Base-by-base conservation (phyloP, 495 filamentous ascomycete genomes). In the Thozetella sp. region DNA sequence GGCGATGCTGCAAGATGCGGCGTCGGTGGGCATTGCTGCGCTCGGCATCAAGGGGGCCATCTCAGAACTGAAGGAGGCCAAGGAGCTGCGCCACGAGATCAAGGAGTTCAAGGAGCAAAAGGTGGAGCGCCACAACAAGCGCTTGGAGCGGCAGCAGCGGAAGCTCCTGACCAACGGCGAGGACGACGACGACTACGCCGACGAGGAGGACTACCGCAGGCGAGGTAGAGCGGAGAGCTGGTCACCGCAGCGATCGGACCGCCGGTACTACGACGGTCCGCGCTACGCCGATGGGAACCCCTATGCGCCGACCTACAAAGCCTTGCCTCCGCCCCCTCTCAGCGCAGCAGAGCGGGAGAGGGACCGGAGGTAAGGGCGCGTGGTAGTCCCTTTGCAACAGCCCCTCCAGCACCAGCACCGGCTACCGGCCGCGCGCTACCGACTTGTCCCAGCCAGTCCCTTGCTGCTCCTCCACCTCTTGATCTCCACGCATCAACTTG, bases 1-100 rank as follows among this genome's bases (percentile, higher is more conserved):
- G 71, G 89, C 88, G 19, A 80, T 89, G 56, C 62, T 92, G 53
- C 84, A 89, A 69, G 92, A 96, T 70, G 86, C 86, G 12, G 88
- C 91, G 2, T 88, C 88, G 34, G 78, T 96, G 0, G 92, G 92
- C 62, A 89, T 97, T 53, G 93, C 93, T 13, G 91, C 90, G 2
- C 78, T 96, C 27, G 91, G 93, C 68, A 89, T 96, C 80, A 93
- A 93, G 74, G 88, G 89, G 30, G 92, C 91, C 45, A 80, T 92
- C 62, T 82, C 82, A 2, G 91, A 93, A 70, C 61, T 82, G 61
- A 80, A 80, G 66, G 78, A 82, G 50, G 78, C 76, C 34, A 64
- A 67, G 50, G 76, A 80, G 46, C 63, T 72, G 62, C 55, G 63
- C 58, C 70, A 79, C 25, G 73, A 75, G 66, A 56, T 74, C 58